Percentiles rank a stretch among this genome's conserved stretches.
Conservation (phyloP, 179 eudicot genomes). For the Corrigiola litoralis region DNA sequence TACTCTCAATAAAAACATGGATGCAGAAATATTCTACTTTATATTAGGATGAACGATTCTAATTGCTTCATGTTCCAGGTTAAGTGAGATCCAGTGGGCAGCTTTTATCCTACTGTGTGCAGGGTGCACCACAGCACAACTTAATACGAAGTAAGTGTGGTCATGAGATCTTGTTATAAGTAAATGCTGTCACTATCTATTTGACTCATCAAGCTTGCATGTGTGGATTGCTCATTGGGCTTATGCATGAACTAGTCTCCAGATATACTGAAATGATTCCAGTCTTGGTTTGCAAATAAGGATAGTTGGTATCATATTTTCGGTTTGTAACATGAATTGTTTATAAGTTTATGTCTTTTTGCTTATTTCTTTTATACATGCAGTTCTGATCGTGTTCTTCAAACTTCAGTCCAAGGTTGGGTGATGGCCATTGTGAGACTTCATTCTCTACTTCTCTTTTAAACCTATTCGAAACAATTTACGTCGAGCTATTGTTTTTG, state of each 20-base stretch:
- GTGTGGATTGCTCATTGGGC: neutral
- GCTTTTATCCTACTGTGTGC: slow-evolving; percentile 91
- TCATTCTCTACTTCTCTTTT: neutral
- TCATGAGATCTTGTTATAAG: neutral
- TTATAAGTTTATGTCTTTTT: neutral
- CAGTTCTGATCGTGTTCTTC: slow-evolving; percentile 97
- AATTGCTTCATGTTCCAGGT: slow-evolving; percentile 39
- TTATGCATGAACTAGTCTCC: neutral
- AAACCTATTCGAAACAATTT: neutral
- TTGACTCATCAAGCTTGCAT: neutral
- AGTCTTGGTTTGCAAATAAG: neutral
- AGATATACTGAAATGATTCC: neutral
- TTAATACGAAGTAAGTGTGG: slow-evolving; percentile 72
- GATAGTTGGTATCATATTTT: neutral
- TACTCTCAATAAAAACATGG: neutral
- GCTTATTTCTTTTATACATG: slow-evolving; percentile 17
- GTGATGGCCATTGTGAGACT: slow-evolving; percentile 97
- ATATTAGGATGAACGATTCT: neutral
- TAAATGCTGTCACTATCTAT: too few relatives aligned
- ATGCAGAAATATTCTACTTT: neutral
- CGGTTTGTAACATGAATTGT: neutral
- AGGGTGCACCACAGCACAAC: slow-evolving; percentile 99
- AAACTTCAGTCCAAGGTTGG: slow-evolving; percentile 95
- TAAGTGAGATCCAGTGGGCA: slow-evolving; percentile 98
- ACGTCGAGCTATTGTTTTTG: neutral